Conservation (phyloP, 176 grass and related monocot species). For the Pontederia paniculata region DNA sequence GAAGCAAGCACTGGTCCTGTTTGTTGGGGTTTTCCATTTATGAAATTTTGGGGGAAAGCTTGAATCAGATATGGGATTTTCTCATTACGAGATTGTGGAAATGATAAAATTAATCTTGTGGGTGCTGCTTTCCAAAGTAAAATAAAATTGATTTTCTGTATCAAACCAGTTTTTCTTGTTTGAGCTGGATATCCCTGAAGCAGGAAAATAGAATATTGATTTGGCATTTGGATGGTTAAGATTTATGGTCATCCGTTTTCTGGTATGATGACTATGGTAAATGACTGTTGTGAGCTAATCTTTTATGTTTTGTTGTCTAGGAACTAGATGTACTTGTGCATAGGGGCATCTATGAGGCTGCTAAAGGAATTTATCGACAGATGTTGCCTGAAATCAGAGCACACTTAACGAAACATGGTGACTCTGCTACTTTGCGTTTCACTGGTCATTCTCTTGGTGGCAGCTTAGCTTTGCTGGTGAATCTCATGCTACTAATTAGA, state of each 20-base stretch:
- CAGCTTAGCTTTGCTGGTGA: slow-evolving; percentile 66
- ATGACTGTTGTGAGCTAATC: not conserved
- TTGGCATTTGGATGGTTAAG: too few species aligned
- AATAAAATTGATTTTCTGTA: too few species aligned
- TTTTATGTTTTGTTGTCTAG: slow-evolving; percentile 13
- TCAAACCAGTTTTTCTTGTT: too few species aligned
- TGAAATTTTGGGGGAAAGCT: too few species aligned
- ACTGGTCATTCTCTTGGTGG: slow-evolving; percentile 92
- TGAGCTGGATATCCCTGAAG: too few species aligned
- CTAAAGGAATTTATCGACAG: slow-evolving; percentile 86
- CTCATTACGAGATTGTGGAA: too few species aligned
- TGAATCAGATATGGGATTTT: too few species aligned
- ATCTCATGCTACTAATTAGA: slow-evolving; percentile 73
- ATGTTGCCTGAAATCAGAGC: slow-evolving; percentile 70
- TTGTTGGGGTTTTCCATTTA: too few species aligned
- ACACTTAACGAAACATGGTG: slow-evolving; percentile 33
- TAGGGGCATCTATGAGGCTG: slow-evolving; percentile 87
- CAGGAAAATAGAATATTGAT: too few species aligned
- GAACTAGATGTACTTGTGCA: slow-evolving; percentile 73
- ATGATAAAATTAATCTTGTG: too few species aligned
- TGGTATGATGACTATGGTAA: not conserved
- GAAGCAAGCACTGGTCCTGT: too few species aligned
- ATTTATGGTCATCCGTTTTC: not conserved
- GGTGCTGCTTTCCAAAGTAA: too few species aligned
- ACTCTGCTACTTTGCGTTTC: slow-evolving; percentile 44